Conservation (phyloP, 2,329 filamentous ascomycete genomes). For the Zopfia rhizophila region DNA sequence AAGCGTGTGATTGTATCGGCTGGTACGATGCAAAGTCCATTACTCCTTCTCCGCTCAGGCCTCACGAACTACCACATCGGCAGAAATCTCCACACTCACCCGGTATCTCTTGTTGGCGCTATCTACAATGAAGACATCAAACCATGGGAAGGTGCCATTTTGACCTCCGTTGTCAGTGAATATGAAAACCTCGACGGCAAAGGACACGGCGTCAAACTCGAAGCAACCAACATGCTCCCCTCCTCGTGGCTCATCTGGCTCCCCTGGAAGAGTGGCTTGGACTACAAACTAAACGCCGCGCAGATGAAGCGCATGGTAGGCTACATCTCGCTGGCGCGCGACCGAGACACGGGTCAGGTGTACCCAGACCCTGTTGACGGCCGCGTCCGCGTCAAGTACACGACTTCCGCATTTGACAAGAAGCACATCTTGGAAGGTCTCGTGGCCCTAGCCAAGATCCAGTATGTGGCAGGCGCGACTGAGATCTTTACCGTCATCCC, state of each 20-base stretch:
- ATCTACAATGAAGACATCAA: constrained; percentile 75
- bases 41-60: constrained; percentile 81
- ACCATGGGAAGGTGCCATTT: constrained; percentile 75
- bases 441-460: constrained; percentile 77
- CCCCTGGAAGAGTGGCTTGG: constrained; percentile 73
- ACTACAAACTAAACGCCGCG: constrained; percentile 77
- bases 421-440: constrained; percentile 77
- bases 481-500: constrained; percentile 77
- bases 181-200: constrained; percentile 83
- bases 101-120: constrained; percentile 66
- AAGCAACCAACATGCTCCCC: constrained; percentile 80
- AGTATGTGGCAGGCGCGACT: constrained; percentile 80
- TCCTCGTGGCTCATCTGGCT: constrained; percentile 70
- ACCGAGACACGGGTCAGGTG: constrained; percentile 79
- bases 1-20: constrained; percentile 83
- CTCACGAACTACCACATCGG: constrained; percentile 85
- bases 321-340: constrained; percentile 79
- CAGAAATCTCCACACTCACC: constrained; percentile 83
- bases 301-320: constrained; percentile 75
- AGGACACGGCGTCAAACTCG: constrained; percentile 85
- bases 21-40: constrained; percentile 79
- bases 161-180: constrained; percentile 80
- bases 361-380: constrained; percentile 77
- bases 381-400: constrained; percentile 74
- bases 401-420: constrained; percentile 75